Evolutionary conservation across 495 filamentous ascomycete species (phyloP), one percentile per base, ranked within the genome.

Genomic region (Aspergillus diversus): DNA sequence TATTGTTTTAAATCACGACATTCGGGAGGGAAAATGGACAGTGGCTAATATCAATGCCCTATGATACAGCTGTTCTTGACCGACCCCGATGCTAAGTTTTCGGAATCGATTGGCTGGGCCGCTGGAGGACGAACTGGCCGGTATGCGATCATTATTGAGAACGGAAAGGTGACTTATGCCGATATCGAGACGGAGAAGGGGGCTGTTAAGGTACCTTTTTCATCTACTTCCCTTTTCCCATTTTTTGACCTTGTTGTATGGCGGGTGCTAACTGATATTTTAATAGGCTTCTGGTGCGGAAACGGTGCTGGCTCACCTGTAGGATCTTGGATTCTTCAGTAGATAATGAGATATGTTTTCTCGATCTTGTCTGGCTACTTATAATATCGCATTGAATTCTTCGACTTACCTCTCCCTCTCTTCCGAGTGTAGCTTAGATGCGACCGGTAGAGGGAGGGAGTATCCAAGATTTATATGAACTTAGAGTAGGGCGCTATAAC

Each of bases 111-210:
- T 66, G 93, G 90, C 66, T 98, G 93, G 93, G 85, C 86, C 5
- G 81, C 83, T 39, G 86, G 82, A 1, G 74, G 75, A 6, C 84
- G 92, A 32, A 93, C 91, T n/a, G 86, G 86, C 16, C 83, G 94
- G 27, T 98, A 91, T 75, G 94, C 92, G 48, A 83, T 97, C 69
- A 79, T 95, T 17, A 84, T 98, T 66, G 92, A 97, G 74, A 86
- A 96, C 71, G 93, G 93, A 59, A 96, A 90, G 80, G 83, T 98
- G 55, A 78, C 78, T 51, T 97, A 97, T 76, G 92, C 93, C 17
- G 87, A 91, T 72, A 89, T 90, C 66, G 90, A 93, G 75, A 87
- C 86, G 46, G 81, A 85, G 48, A 81, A 81, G 60, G 86, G 90
- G 60, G 86, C 87, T 57, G 70, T 73, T 5, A 70, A 71, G 76